These are phyloP conservation scores for Wakefieldia striispora DNA, from an alignment of 768 basidiomycete genomes.

Conservation along the genomic window DNA sequence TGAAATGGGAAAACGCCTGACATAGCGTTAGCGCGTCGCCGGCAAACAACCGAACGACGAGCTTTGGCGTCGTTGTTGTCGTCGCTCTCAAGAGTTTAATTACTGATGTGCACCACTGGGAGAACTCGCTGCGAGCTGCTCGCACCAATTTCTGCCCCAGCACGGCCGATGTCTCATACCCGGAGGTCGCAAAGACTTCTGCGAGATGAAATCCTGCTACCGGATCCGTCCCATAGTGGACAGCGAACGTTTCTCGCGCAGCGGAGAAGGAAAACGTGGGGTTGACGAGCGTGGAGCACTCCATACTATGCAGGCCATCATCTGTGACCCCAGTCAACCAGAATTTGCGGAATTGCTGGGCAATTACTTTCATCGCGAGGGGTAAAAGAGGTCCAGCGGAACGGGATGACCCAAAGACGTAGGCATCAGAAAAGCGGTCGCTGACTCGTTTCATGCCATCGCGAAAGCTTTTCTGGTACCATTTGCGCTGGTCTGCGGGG, in stretches of 20 bases:
- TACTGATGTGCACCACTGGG: conserved; percentile 27
- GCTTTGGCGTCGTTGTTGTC: not conserved
- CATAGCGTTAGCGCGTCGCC: conserved; percentile 31
- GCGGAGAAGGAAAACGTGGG: conserved; percentile 31
- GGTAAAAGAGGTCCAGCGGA: conserved; percentile 28
- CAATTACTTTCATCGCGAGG: conserved; percentile 2
- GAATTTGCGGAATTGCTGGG: conserved; percentile 24
- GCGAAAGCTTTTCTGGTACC: conserved; percentile 15
- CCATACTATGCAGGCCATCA: conserved; percentile 17
- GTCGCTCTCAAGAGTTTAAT: conserved; percentile 6
- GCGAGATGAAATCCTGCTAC: conserved; percentile 33
- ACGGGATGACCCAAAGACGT: conserved; percentile 16
- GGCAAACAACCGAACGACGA: conserved; percentile 30
- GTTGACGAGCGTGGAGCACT: conserved; percentile 20
- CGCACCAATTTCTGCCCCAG: conserved; percentile 20
- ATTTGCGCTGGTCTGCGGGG: conserved; percentile 5
- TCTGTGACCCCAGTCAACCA: conserved; percentile 28
- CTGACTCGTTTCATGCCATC: conserved; percentile 20
- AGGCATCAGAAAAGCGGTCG: not conserved
- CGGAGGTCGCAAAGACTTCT: conserved; percentile 18
- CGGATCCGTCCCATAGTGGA: conserved; percentile 32
- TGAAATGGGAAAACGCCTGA: conserved; percentile 19
- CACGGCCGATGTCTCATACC: conserved; percentile 1
- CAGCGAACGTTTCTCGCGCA: conserved; percentile 19
- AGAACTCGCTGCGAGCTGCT: conserved; percentile 21